Evolutionary conservation across 345 rosid species (phyloP).

Genomic region (Gossypium ekmanianum): DNA sequence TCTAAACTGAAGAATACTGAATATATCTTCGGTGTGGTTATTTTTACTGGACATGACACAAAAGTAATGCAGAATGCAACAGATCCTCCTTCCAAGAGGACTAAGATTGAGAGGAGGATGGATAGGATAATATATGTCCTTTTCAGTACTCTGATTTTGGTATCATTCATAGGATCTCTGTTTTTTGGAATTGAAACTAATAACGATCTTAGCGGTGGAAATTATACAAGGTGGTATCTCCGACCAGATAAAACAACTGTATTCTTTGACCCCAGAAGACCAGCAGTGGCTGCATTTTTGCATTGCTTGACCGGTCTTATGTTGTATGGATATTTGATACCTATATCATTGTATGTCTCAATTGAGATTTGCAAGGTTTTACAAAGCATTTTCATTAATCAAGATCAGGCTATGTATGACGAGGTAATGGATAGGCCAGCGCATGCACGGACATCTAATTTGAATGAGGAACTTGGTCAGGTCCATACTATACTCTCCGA

Average conservation of each 20-base stretch:
- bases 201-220: conserved; percentile 44
- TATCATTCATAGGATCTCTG: conserved; percentile 65
- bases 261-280: conserved; percentile 55
- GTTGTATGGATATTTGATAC: conserved; percentile 90
- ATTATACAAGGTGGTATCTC: conserved; percentile 72
- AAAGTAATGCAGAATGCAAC: conserved; percentile 94
- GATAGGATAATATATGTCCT: conserved; percentile 82
- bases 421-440: conserved; percentile 63
- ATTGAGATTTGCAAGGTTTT: conserved; percentile 88
- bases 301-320: conserved; percentile 88
- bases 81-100: conserved; percentile 88
- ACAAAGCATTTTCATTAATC: conserved; percentile 87
- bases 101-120: conserved; percentile 83
- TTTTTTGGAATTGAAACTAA: conserved; percentile 58
- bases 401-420: conserved; percentile 67
- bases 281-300: conserved; percentile 58
- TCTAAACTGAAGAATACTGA: conserved; percentile 81
- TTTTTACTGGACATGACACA: conserved; percentile 90
- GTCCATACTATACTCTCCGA: conserved; percentile 76
- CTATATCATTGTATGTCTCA: conserved; percentile 81
- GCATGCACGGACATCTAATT: conserved; percentile 81
- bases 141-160: conserved; percentile 60
- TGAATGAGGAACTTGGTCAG: conserved; percentile 96
- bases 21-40: conserved; percentile 57
- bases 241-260: conserved; percentile 54